Evolutionary conservation across 163 green algal species (phyloP).

Genomic region (Scenedesmus sp.): DNA sequence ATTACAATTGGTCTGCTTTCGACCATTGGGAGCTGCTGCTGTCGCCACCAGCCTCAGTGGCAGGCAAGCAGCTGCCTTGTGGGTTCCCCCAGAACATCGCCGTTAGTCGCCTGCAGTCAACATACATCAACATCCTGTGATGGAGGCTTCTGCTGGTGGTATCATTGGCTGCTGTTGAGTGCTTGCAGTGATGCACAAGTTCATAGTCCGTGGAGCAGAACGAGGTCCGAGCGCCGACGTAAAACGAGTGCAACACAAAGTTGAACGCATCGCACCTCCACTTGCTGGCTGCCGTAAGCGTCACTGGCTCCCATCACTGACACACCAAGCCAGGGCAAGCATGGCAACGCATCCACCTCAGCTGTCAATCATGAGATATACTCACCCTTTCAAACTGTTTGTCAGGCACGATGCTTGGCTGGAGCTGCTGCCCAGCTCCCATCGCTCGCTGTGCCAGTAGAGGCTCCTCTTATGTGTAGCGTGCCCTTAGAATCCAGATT

Average conservation of each 20-base stretch:
- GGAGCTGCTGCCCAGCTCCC: neutral
- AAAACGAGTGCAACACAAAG: neutral
- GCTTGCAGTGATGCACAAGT: neutral
- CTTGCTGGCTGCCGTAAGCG: neutral
- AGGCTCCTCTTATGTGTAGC: neutral
- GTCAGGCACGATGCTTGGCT: neutral
- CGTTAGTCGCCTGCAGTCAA: neutral
- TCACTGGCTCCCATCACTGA: neutral
- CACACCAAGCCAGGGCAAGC: neutral
- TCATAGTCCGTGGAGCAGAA: neutral
- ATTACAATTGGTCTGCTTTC: neutral
- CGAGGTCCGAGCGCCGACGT: neutral
- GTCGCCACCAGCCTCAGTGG: neutral
- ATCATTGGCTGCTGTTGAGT: neutral
- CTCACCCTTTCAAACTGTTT: neutral
- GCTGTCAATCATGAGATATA: neutral
- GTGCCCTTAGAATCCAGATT: neutral
- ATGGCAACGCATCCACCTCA: neutral
- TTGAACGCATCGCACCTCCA: neutral
- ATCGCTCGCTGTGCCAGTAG: neutral
- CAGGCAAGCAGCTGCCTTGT: neutral
- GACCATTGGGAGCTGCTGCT: neutral
- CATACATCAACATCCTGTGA: neutral
- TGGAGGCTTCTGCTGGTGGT: neutral
- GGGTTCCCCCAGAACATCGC: neutral